These are phyloP conservation scores for Emmonsia crescens DNA, from an alignment of 2,329 filamentous ascomycete species.

Conservation along the genomic window DNA sequence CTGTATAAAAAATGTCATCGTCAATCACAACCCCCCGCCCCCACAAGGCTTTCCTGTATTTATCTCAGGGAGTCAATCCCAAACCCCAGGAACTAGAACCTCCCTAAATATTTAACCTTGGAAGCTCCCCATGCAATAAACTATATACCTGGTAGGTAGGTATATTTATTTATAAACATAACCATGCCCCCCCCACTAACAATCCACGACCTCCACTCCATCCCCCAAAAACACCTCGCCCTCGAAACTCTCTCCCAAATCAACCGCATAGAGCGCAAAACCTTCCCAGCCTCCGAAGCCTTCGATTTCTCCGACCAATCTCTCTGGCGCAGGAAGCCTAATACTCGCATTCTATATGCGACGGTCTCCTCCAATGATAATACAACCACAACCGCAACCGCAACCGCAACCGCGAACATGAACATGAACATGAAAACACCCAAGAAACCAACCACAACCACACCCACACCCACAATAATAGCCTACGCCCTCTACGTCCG, in stretches of 20 bases:
- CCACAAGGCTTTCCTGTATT: constrained; percentile 23
- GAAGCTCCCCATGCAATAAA: too few relatives aligned
- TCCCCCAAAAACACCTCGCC: constrained; percentile 26
- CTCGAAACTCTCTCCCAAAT: constrained; percentile 27
- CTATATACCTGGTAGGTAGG: not conserved
- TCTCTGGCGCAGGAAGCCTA: constrained; percentile 38
- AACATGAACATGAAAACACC: too few relatives aligned
- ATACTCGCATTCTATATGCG: constrained; percentile 34
- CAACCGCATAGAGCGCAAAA: constrained; percentile 38
- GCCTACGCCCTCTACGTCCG: constrained; percentile 41
- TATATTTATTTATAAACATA: not conserved
- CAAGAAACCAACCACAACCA: constrained; percentile 3
- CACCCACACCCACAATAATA: constrained; percentile 17
- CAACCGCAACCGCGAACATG: too few relatives aligned
- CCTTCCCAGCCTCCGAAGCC: constrained; percentile 42
- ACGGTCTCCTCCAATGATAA: constrained; percentile 11
- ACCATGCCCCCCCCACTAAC: constrained; percentile 9
- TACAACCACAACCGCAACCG: constrained; percentile 5
- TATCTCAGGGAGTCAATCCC: constrained; percentile 11
- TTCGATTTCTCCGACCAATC: constrained; percentile 36
- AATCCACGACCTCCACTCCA: constrained; percentile 30
- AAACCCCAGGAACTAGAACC: not conserved
- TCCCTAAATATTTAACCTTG: not conserved
- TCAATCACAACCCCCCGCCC: constrained; percentile 21
- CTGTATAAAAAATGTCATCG: too few relatives aligned